phyloP scores from a whole-genome alignment of 2,329 filamentous ascomycete genomes.

The Mycosphaerella sp. region DNA sequence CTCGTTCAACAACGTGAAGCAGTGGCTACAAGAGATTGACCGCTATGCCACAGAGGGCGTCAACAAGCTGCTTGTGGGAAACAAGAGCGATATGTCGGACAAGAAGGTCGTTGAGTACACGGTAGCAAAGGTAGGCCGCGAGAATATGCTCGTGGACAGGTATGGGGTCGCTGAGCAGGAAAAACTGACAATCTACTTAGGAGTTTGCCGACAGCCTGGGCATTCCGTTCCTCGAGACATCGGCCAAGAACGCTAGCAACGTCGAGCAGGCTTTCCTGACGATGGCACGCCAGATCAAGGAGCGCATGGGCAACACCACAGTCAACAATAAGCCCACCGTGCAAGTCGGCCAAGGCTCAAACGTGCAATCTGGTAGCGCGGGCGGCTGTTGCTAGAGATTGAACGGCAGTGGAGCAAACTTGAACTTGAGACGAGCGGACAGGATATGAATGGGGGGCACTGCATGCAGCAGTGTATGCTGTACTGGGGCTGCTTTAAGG shows the following conservation, averaged over 20 bases:
- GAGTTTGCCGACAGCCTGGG: slow-evolving; percentile 98
- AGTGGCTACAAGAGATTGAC: slow-evolving; percentile 99
- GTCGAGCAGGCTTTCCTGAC: slow-evolving; percentile 99
- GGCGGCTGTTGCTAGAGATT: slow-evolving; percentile 75
- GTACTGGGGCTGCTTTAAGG: slow-evolving; percentile 12
- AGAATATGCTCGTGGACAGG: not conserved
- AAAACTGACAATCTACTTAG: slow-evolving; percentile 44
- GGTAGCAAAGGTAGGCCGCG: slow-evolving; percentile 78
- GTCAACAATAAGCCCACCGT: slow-evolving; percentile 99
- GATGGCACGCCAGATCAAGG: slow-evolving; percentile 99
- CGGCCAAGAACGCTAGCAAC: slow-evolving; percentile 98
- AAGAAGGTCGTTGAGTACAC: slow-evolving; percentile 99
- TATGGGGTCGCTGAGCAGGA: not conserved
- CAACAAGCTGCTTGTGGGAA: slow-evolving; percentile 98
- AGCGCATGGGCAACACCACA: slow-evolving; percentile 95
- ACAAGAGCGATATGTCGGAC: slow-evolving; percentile 99
- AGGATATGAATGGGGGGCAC: slow-evolving; percentile 15
- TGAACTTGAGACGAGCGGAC: slow-evolving; percentile 2
- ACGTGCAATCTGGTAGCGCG: slow-evolving; percentile 78
- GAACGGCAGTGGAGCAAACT: not conserved
- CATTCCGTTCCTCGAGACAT: slow-evolving; percentile 99
- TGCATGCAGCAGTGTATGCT: slow-evolving; percentile 14
- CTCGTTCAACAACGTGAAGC: slow-evolving; percentile 99
- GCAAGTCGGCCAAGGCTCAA: slow-evolving; percentile 89
- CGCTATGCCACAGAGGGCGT: slow-evolving; percentile 98